Percentiles rank a stretch among this genome's conserved stretches.
Evolutionary conservation across 768 basidiomycete genomes (phyloP).

Genomic region (Grammothele lineata): DNA sequence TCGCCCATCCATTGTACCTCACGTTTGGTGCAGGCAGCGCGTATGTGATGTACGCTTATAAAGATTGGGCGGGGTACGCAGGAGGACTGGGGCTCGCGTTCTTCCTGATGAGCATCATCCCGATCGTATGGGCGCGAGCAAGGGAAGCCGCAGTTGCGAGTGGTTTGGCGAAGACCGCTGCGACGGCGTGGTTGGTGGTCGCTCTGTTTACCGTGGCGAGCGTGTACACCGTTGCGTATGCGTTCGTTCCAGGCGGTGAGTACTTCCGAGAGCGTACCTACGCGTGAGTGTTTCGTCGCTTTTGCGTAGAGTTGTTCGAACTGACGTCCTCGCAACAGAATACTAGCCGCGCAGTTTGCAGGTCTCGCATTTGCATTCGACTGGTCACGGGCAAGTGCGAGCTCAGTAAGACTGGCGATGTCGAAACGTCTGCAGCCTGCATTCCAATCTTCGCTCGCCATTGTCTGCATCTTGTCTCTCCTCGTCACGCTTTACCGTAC

Average conservation of each 20-base stretch:
- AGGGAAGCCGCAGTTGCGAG: conserved; percentile 26
- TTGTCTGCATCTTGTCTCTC: conserved; percentile 35
- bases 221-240: conserved; percentile 85
- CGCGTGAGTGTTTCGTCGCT: conserved; percentile 40
- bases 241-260: conserved; percentile 79
- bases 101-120: conserved; percentile 63
- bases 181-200: conserved; percentile 55
- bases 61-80: conserved; percentile 65
- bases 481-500: conserved; percentile 46
- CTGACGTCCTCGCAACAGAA: conserved; percentile 31
- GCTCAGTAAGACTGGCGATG: no score
- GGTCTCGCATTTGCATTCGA: conserved; percentile 46
- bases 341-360: conserved; percentile 49
- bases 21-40: conserved; percentile 47
- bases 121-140: conserved; percentile 46
- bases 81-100: conserved; percentile 61
- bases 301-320: not conserved
- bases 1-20: conserved; percentile 51
- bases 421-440: conserved; percentile 6
- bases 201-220: conserved; percentile 62
- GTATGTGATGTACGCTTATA: conserved; percentile 52
- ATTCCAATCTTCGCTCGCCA: conserved; percentile 17
- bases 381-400: conserved; percentile 30
- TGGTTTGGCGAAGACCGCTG: conserved; percentile 43
- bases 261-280: conserved; percentile 77